These are phyloP conservation scores for Boletus calvinii DNA, from an alignment of 1,284 basidiomycete genomes.

Conservation along the genomic window DNA sequence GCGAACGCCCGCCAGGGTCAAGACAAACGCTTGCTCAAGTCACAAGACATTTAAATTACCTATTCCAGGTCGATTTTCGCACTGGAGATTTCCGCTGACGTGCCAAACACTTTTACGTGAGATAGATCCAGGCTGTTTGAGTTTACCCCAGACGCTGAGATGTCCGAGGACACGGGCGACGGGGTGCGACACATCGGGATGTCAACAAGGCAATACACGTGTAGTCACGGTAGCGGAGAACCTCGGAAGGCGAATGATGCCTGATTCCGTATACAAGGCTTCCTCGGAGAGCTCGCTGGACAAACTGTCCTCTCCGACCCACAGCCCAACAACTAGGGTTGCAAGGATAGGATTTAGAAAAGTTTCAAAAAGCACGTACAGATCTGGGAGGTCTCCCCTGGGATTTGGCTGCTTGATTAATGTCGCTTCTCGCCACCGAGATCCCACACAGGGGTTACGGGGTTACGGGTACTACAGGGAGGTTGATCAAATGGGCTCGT, in stretches of 20 bases:
- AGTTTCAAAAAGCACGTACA: slow-evolving; percentile 4
- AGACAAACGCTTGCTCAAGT: background rate
- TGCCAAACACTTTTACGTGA: background rate
- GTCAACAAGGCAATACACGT: background rate
- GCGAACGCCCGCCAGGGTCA: background rate
- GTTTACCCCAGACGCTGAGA: slow-evolving; percentile 6
- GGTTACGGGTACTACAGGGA: background rate
- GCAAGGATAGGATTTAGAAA: background rate
- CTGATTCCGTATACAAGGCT: background rate
- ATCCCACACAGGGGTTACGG: background rate
- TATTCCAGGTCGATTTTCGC: background rate
- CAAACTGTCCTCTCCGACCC: background rate
- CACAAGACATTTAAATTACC: background rate
- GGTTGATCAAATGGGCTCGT: background rate
- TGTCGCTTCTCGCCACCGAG: background rate
- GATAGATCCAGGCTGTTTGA: background rate
- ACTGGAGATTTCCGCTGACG: slow-evolving; percentile 1
- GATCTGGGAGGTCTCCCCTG: background rate
- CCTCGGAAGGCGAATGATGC: background rate
- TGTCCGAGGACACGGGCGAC: background rate
- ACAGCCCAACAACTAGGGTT: background rate
- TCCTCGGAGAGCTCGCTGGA: background rate
- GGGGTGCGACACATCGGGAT: background rate
- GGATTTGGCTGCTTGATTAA: slow-evolving; percentile 2
- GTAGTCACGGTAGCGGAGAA: slow-evolving; percentile 1